Conservation (phyloP, 306 rosid species). For the Myrica gale region DNA sequence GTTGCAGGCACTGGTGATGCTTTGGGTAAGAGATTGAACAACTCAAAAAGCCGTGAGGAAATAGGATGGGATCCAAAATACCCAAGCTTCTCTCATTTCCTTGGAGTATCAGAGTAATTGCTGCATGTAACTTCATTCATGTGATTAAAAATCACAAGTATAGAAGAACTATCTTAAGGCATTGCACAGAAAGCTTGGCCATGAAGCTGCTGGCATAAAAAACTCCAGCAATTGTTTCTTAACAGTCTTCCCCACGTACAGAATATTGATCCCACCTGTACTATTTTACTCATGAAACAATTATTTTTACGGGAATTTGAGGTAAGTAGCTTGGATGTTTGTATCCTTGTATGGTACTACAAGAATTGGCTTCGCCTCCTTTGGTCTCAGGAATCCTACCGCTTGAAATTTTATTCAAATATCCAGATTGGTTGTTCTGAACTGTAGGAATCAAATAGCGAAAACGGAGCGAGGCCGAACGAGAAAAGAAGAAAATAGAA, state of each 20-base stretch:
- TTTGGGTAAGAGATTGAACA: slow-evolving; percentile 84
- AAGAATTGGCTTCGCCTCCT: neutral
- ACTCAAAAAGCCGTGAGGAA: slow-evolving; percentile 70
- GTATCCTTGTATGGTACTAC: neutral
- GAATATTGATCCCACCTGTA: neutral
- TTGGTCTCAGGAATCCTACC: neutral
- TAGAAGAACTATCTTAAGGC: neutral
- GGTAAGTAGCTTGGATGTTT: neutral
- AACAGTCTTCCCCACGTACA: neutral
- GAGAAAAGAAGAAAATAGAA: neutral
- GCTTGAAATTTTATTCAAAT: neutral
- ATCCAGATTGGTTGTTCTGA: neutral
- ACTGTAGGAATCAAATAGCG: too few relatives aligned
- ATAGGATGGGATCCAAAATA: slow-evolving; percentile 95
- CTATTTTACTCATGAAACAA: neutral
- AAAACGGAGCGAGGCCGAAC: too few relatives aligned
- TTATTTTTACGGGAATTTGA: neutral
- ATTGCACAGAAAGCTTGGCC: neutral
- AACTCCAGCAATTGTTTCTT: neutral
- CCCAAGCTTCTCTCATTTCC: slow-evolving; percentile 67
- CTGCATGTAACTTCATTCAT: slow-evolving; percentile 1
- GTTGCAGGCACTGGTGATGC: slow-evolving; percentile 71
- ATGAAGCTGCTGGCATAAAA: slow-evolving; percentile 6
- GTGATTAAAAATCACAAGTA: neutral
- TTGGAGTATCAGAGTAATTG: slow-evolving; percentile 46